A percentile compares a stretch with the other conserved stretches of the same genome.
Evolutionary conservation across 2,329 filamentous ascomycete genomes (phyloP).

Genomic region (Albifimbria verrucaria): DNA sequence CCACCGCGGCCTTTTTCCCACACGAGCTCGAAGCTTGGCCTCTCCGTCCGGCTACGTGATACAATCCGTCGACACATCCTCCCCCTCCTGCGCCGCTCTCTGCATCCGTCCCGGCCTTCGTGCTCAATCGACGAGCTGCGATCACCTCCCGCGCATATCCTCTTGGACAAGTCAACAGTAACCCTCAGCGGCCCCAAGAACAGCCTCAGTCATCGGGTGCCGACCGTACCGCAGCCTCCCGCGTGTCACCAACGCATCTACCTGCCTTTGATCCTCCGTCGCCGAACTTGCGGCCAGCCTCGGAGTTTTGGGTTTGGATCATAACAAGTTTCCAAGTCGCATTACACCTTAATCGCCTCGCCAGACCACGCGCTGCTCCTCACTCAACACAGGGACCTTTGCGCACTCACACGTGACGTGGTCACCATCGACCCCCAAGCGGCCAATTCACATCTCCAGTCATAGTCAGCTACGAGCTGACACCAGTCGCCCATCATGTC

Average conservation of each 20-base stretch:
- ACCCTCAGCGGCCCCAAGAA: not conserved
- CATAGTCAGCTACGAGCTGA: not conserved
- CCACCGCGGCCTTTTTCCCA: not conserved
- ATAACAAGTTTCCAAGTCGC: too few species aligned
- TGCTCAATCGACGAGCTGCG: not conserved
- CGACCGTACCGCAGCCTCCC: too few species aligned
- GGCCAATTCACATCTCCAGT: constrained; percentile 1
- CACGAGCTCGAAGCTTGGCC: not conserved
- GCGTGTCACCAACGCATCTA: too few species aligned
- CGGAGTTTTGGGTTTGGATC: too few species aligned
- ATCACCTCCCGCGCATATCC: not conserved
- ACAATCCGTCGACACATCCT: not conserved
- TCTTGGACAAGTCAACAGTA: not conserved
- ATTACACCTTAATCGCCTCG: not conserved
- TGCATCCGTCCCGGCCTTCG: not conserved
- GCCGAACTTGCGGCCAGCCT: not conserved
- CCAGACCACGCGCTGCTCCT: not conserved
- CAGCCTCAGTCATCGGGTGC: not conserved
- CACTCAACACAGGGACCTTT: not conserved
- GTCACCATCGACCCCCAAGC: not conserved
- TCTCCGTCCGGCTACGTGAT: not conserved
- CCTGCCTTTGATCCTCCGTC: too few species aligned
- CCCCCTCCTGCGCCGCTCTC: not conserved
- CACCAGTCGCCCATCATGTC: constrained; percentile 65
- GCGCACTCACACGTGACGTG: not conserved